Percentiles rank a stretch among this genome's conserved stretches.
These are phyloP conservation scores for Platismatia glauca DNA, from an alignment of 495 filamentous ascomycete genomes.

Conservation along the genomic window DNA sequence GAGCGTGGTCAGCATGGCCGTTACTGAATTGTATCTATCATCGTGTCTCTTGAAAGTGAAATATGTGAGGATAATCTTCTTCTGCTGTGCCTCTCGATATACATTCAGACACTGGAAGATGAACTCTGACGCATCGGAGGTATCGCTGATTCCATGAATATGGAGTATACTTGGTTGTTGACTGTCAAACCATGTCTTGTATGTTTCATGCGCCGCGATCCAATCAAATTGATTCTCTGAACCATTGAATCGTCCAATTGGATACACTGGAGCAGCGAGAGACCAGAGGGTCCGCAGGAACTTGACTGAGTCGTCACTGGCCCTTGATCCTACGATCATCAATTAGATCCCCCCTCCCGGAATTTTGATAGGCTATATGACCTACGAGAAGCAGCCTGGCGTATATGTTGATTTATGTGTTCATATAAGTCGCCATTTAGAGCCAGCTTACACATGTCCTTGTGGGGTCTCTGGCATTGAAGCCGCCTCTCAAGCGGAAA, in stretches of 20 bases:
- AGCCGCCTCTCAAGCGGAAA: background rate
- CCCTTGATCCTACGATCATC: background rate
- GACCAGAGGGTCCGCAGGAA: background rate
- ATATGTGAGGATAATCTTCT: background rate
- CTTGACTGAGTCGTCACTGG: background rate
- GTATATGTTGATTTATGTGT: background rate
- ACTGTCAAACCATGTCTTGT: background rate
- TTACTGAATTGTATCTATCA: background rate
- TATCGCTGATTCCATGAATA: background rate
- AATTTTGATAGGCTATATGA: background rate
- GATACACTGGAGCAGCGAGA: background rate
- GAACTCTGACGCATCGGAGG: background rate
- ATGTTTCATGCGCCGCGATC: background rate
- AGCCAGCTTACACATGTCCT: background rate
- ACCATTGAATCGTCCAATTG: background rate
- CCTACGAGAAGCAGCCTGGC: background rate
- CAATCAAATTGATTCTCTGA: background rate
- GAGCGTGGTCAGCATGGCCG: background rate
- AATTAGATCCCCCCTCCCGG: background rate
- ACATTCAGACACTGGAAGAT: background rate
- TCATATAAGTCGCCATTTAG: background rate
- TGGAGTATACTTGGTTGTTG: background rate
- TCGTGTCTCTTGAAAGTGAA: background rate
- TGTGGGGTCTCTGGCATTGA: background rate
- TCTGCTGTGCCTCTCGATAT: background rate